Percentiles rank a stretch among this genome's conserved stretches.
These are phyloP conservation scores for Boletus rex-veris DNA, from an alignment of 768 basidiomycete genomes.

Conservation along the genomic window DNA sequence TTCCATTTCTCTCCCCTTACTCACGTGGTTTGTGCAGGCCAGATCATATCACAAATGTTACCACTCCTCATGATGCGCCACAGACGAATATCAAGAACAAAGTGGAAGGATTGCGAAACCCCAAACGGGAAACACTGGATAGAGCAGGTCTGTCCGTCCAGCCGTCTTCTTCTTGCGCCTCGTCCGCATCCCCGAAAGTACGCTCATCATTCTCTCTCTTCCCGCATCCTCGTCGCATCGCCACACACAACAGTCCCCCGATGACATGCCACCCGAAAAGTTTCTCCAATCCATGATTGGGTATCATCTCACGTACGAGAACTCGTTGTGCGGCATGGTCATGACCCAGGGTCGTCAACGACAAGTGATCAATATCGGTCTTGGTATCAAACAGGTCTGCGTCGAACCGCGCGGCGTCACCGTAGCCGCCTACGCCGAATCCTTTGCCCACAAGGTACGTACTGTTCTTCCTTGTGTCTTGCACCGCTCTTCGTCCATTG, in stretches of 20 bases:
- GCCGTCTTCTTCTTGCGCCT: not conserved
- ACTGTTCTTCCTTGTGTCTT: too few relatives aligned
- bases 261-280: conserved; percentile 61
- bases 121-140: conserved; percentile 76
- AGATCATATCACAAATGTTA: conserved; percentile 68
- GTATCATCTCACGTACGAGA: conserved; percentile 67
- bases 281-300: conserved; percentile 74
- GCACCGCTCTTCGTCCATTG: not conserved
- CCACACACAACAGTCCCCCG: conserved; percentile 39
- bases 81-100: conserved; percentile 68
- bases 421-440: conserved; percentile 65
- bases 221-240: not conserved
- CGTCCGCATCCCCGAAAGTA: not conserved
- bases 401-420: conserved; percentile 59
- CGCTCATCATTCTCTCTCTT: not conserved
- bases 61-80: conserved; percentile 86
- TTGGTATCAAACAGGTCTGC: conserved; percentile 68
- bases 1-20: not conserved
- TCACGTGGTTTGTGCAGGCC: conserved; percentile 40
- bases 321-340: conserved; percentile 75
- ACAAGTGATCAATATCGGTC: conserved; percentile 76
- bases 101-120: conserved; percentile 66
- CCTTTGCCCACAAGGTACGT: conserved; percentile 67
- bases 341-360: conserved; percentile 77
- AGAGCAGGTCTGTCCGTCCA: conserved; percentile 55